A percentile compares a stretch with the other conserved stretches of the same genome.
phyloP scores from a whole-genome alignment of 2,329 filamentous ascomycete species.

The Chaetoscypha palmicola region DNA sequence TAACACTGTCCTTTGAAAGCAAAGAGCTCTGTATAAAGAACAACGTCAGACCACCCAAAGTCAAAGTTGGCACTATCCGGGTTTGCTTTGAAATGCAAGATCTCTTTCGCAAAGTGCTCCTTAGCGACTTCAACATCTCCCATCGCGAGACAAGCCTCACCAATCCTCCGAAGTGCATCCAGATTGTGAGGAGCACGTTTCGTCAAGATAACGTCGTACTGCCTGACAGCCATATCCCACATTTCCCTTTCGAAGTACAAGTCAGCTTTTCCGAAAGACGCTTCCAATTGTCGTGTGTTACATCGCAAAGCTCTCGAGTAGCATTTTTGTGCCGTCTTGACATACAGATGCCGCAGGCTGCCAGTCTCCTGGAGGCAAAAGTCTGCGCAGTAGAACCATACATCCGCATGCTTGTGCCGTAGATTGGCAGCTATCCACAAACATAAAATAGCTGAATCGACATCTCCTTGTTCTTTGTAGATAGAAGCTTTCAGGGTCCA shows the following conservation, averaged over 20 bases:
- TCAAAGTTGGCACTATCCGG: slow-evolving; percentile 7
- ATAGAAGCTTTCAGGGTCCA: slow-evolving; percentile 57
- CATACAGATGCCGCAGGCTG: slow-evolving; percentile 38
- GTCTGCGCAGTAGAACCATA: slow-evolving; percentile 52
- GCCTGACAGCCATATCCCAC: slow-evolving; percentile 45
- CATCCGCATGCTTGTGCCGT: slow-evolving; percentile 50
- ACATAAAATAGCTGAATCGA: slow-evolving; percentile 50
- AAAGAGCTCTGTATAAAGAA: slow-evolving; percentile 78
- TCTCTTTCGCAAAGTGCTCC: slow-evolving; percentile 29
- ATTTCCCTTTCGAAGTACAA: slow-evolving; percentile 51
- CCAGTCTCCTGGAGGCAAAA: slow-evolving; percentile 47
- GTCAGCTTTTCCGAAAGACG: slow-evolving; percentile 52
- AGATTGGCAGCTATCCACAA: slow-evolving; percentile 57
- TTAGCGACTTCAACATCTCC: slow-evolving; percentile 29
- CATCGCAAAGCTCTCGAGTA: slow-evolving; percentile 53
- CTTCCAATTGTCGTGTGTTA: slow-evolving; percentile 45
- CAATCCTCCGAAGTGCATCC: slow-evolving; percentile 30
- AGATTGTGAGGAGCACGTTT: slow-evolving; percentile 40
- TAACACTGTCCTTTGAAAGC: slow-evolving; percentile 55
- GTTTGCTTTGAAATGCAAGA: slow-evolving; percentile 24
- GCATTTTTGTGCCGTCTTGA: slow-evolving; percentile 50
- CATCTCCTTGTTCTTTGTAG: slow-evolving; percentile 52
- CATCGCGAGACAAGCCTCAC: slow-evolving; percentile 31
- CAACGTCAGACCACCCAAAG: slow-evolving; percentile 68
- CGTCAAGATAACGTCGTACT: slow-evolving; percentile 49